These are phyloP conservation scores for Achaetomium macrosporum DNA, from an alignment of 2,329 filamentous ascomycete species.

Conservation along the genomic window DNA sequence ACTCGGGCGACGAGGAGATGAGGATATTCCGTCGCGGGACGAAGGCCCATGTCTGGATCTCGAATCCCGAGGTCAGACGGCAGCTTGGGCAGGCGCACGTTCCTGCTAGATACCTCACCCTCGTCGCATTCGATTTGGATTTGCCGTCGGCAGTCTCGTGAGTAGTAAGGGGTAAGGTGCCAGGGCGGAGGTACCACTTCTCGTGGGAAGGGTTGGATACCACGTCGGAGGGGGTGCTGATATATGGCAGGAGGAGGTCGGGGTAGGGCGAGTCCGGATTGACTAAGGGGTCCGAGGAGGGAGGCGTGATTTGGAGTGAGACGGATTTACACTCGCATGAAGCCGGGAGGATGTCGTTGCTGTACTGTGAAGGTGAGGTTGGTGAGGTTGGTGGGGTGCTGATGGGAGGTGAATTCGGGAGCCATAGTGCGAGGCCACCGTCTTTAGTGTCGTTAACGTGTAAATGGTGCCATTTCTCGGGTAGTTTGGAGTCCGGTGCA, in stretches of 20 bases:
- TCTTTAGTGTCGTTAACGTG: conserved; percentile 30
- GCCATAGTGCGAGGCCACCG: conserved; percentile 33
- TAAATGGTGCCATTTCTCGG: not conserved
- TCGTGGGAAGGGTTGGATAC: conserved; percentile 40
- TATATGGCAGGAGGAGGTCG: conserved; percentile 48
- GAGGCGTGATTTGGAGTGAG: conserved; percentile 51
- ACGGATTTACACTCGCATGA: conserved; percentile 48
- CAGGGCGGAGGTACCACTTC: conserved; percentile 54
- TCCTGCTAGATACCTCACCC: conserved; percentile 49
- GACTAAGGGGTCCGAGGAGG: conserved; percentile 39
- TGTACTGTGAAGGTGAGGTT: not conserved
- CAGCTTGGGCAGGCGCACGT: conserved; percentile 59
- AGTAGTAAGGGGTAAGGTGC: conserved; percentile 4
- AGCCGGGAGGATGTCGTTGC: conserved; percentile 18
- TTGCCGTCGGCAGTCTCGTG: not conserved
- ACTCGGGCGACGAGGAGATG: not conserved
- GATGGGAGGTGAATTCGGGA: conserved; percentile 11
- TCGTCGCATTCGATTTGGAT: conserved; percentile 2
- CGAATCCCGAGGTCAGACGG: conserved; percentile 53
- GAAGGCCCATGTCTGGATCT: conserved; percentile 62
- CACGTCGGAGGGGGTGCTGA: conserved; percentile 26
- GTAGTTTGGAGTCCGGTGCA: not conserved
- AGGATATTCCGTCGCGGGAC: conserved; percentile 54
- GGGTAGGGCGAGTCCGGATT: conserved; percentile 43
- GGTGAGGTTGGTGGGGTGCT: not conserved